Base-by-base conservation (phyloP, 345 rosid genomes). In the Populus tremula region DNA sequence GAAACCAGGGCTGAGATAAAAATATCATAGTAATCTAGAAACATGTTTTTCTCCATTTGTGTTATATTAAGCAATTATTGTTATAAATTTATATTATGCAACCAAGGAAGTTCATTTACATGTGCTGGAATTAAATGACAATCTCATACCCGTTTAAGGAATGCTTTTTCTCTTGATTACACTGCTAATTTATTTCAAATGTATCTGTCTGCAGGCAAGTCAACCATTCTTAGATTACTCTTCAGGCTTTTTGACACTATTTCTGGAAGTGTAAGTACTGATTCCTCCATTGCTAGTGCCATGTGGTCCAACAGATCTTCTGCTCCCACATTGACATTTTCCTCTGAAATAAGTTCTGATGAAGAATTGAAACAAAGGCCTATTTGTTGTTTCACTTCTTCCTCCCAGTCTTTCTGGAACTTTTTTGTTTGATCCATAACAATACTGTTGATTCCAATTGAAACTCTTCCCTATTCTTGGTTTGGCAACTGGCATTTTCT, bases 221-320 rank as follows among this genome's bases (percentile, higher is more conserved):
- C 99, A 74, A 96, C 99, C 74, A 86, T 96, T 79, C 97, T 96
- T 69, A 86, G 99, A 85, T 80, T 96, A 91, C 87, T 96, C 76
- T 92, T 93, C 87, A 90, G 99, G 76, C 88, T 89, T 81, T 96
- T 92, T 59, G 94, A 96, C 69, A 59, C 93, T 75, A 87, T 92
- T 81, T 87, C 90, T 41, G 99, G 99, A 87, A 86, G 71, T 67
- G 99, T 96, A 91, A 92, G 93, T 72, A 65, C 74, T 67, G 59
- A 63, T 79, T 18, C 74, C 61, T 67, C 62, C 33, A 62, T 39
- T 62, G 13, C 70, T 59, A 71, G 67, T 23, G 20, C 43, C 64
- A 61, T 39, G 39, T 53, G 25, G 23, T 49, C 9, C 25, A 59
- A 27, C 47, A 25, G 11, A 21, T 39, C 27, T 56, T 56, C 50